phyloP scores from a whole-genome alignment of 208 protist genomes.

The Crithidia sp. region DNA sequence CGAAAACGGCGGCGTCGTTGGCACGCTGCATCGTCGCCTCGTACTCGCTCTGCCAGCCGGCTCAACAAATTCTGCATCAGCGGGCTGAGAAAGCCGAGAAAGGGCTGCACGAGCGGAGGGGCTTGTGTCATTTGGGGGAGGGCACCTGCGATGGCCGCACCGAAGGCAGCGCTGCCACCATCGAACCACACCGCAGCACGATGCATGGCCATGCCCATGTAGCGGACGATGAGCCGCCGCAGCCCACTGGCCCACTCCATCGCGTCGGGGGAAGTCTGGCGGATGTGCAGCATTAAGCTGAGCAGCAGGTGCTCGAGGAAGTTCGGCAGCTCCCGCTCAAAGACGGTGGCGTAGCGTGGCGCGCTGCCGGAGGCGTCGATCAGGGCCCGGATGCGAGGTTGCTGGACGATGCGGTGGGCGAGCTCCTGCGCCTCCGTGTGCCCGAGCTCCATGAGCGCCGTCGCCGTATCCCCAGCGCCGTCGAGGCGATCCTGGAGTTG shows the following conservation, averaged over 20 bases:
- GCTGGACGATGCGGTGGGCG: slow-evolving; percentile 8
- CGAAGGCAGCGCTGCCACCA: slow-evolving; percentile 10
- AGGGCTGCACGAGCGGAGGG: slow-evolving; percentile 14
- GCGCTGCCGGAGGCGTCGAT: neutral
- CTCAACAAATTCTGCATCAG: slow-evolving; percentile 21
- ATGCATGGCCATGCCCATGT: slow-evolving; percentile 32
- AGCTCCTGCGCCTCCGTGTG: slow-evolving; percentile 15
- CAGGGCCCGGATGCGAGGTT: slow-evolving; percentile 1
- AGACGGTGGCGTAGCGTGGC: slow-evolving; percentile 3
- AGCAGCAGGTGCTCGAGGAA: slow-evolving; percentile 28
- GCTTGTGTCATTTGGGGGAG: slow-evolving; percentile 10
- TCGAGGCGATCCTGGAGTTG: slow-evolving; percentile 21
- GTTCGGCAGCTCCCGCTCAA: slow-evolving; percentile 19
- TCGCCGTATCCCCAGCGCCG: neutral
- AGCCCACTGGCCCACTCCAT: slow-evolving; percentile 37
- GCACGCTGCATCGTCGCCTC: slow-evolving; percentile 15
- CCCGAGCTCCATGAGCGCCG: slow-evolving; percentile 10
- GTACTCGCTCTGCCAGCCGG: slow-evolving; percentile 34
- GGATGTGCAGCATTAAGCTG: slow-evolving; percentile 23
- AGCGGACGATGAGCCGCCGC: slow-evolving; percentile 30
- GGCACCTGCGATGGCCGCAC: slow-evolving; percentile 9
- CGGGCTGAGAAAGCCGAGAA: slow-evolving; percentile 16
- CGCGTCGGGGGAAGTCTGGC: slow-evolving; percentile 4
- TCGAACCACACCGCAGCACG: slow-evolving; percentile 48
- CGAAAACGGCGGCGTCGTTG: slow-evolving; percentile 24